phyloP scores from a whole-genome alignment of 768 basidiomycete genomes.

The Amanita rubescens region DNA sequence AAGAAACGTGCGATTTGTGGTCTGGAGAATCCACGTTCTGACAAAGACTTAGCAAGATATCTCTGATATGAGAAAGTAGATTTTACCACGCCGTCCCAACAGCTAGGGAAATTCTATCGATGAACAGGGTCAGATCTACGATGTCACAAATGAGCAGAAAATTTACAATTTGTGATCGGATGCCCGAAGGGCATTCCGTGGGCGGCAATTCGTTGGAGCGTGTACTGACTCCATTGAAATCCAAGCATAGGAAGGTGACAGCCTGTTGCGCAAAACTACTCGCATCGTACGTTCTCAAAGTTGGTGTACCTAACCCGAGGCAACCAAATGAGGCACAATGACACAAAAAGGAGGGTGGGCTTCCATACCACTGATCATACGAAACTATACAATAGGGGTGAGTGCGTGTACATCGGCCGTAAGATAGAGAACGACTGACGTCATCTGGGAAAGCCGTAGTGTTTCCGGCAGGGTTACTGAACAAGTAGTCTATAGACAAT shows the following conservation, averaged over 20 bases:
- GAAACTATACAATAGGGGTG: slow-evolving; percentile 29
- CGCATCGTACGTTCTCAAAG: slow-evolving; percentile 39
- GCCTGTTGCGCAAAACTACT: slow-evolving; percentile 38
- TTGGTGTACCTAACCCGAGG: slow-evolving; percentile 28
- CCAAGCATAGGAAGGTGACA: slow-evolving; percentile 39
- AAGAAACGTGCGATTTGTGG: slow-evolving; percentile 47
- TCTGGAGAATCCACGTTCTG: slow-evolving; percentile 41
- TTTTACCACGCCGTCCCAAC: slow-evolving; percentile 47
- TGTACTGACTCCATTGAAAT: slow-evolving; percentile 35
- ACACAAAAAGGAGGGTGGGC: not conserved
- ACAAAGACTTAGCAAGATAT: not conserved
- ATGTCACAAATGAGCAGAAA: not conserved
- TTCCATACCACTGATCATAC: slow-evolving; percentile 41
- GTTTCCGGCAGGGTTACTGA: slow-evolving; percentile 35
- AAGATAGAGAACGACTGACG: slow-evolving; percentile 22
- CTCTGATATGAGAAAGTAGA: not conserved
- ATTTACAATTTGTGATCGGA: slow-evolving; percentile 44
- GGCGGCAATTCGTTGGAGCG: slow-evolving; percentile 32
- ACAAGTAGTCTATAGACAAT: slow-evolving; percentile 36
- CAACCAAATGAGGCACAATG: not conserved
- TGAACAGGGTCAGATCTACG: not conserved
- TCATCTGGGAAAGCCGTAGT: slow-evolving; percentile 50
- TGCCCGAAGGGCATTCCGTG: slow-evolving; percentile 35
- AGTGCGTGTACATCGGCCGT: slow-evolving; percentile 4
- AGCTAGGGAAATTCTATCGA: slow-evolving; percentile 42